Conservation (phyloP, 805 yeast genomes). For the Jamesozyma piceae region DNA sequence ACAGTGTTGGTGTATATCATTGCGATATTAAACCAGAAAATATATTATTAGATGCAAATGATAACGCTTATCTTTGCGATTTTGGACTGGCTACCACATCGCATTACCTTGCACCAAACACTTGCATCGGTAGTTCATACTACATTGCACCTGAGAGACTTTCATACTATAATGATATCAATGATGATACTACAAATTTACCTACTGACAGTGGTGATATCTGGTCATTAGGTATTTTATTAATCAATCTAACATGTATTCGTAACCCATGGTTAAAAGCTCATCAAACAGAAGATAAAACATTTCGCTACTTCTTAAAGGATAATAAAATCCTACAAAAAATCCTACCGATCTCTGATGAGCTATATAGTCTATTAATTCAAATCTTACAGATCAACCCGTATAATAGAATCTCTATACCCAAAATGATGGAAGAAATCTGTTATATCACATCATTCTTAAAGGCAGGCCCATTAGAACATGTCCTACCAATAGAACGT, state of each 20-base stretch:
- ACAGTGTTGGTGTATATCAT: constrained; percentile 75
- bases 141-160: constrained; percentile 89
- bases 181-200: constrained; percentile 6
- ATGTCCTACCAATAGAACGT: constrained; percentile 12
- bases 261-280: constrained; percentile 91
- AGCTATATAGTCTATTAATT: constrained; percentile 44
- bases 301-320: constrained; percentile 55
- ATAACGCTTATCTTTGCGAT: constrained; percentile 60
- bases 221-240: constrained; percentile 78
- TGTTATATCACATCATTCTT: constrained; percentile 20
- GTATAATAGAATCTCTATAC: constrained; percentile 22
- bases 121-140: constrained; percentile 79
- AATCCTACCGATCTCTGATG: constrained; percentile 66
- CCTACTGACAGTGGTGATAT: constrained; percentile 75
- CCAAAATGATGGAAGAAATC: constrained; percentile 15
- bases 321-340: constrained; percentile 47
- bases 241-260: constrained; percentile 71
- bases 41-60: constrained; percentile 56
- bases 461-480: constrained; percentile 18
- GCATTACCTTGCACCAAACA: constrained; percentile 51
- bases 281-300: constrained; percentile 45
- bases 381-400: constrained; percentile 30
- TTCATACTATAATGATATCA: constrained; percentile 8
- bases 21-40: constrained; percentile 96
- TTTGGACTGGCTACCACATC: constrained; percentile 79